Conservation (phyloP, 495 filamentous ascomycete genomes). For the Pseudoneurospora amorphoporcata region DNA sequence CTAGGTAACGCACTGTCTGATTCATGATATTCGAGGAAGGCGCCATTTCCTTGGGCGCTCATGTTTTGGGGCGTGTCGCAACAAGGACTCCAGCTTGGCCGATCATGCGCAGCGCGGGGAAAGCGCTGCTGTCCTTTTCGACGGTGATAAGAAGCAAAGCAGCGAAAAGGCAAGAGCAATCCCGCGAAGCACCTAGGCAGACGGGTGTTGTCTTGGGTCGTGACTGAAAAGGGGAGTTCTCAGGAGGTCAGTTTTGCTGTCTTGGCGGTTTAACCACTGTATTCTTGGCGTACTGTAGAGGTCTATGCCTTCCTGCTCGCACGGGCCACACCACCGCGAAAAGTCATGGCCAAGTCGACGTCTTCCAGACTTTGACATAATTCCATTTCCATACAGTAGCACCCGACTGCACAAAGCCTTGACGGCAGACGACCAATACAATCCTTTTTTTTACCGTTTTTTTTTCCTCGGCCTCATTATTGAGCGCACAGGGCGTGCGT, state of each 20-base stretch:
- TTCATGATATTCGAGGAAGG: constrained; percentile 17
- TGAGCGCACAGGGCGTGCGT: not conserved
- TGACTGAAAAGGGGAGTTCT: not conserved
- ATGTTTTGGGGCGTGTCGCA: not conserved
- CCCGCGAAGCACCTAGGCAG: not conserved
- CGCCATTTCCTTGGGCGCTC: constrained; percentile 3
- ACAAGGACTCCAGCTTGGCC: not conserved
- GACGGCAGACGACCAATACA: not conserved
- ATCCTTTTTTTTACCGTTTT: not conserved
- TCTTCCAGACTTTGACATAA: not conserved
- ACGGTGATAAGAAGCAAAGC: not conserved
- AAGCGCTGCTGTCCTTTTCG: not conserved
- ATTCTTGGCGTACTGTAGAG: not conserved
- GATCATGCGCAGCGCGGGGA: not conserved
- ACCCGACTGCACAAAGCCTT: not conserved
- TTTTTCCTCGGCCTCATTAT: not conserved
- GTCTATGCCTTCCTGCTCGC: not conserved
- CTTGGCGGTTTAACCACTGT: not conserved
- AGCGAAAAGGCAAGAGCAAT: not conserved
- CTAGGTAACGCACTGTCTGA: constrained; percentile 5
- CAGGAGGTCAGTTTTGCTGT: not conserved
- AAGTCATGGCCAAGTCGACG: not conserved
- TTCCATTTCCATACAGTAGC: not conserved
- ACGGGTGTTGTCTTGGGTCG: not conserved
- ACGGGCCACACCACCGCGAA: not conserved